These are phyloP conservation scores for Cercophora sp. DNA, from an alignment of 495 filamentous ascomycete species.

Conservation along the genomic window DNA sequence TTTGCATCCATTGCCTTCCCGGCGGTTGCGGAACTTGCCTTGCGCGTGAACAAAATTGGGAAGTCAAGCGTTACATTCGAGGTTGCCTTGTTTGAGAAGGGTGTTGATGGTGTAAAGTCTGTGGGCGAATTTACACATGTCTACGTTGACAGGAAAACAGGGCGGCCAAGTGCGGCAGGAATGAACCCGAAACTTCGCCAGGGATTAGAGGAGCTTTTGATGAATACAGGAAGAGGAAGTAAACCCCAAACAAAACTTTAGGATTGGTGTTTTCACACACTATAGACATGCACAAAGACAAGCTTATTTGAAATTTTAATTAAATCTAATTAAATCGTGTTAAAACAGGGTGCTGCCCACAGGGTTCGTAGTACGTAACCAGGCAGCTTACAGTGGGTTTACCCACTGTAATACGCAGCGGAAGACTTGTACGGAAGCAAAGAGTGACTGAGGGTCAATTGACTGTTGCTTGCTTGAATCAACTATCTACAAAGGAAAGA, in stretches of 20 bases:
- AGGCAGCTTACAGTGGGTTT: too few relatives aligned
- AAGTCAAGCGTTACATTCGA: conserved; percentile 92
- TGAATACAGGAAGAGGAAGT: conserved; percentile 20
- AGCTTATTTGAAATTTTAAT: too few relatives aligned
- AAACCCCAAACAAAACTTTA: conserved; percentile 14
- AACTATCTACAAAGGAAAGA: too few relatives aligned
- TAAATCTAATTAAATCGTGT: too few relatives aligned
- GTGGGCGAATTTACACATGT: conserved; percentile 89
- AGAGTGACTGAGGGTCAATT: too few relatives aligned
- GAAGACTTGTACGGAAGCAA: too few relatives aligned
- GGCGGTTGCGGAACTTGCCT: conserved; percentile 70
- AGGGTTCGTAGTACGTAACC: too few relatives aligned
- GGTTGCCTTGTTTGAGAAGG: conserved; percentile 78
- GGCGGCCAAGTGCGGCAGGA: conserved; percentile 58
- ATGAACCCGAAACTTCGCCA: conserved; percentile 51
- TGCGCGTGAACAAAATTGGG: conserved; percentile 79
- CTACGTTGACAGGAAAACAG: conserved; percentile 72
- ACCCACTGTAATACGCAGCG: too few relatives aligned
- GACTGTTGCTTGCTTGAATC: too few relatives aligned
- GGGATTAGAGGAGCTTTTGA: conserved; percentile 56
- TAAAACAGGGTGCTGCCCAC: too few relatives aligned
- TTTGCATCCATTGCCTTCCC: conserved; percentile 83
- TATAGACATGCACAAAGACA: neutral
- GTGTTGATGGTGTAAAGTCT: conserved; percentile 69
- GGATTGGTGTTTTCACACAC: neutral